A percentile compares a stretch with the other conserved stretches of the same genome.
Conservation (phyloP, 2,329 filamentous ascomycete species). For the Talaromyces sp. region DNA sequence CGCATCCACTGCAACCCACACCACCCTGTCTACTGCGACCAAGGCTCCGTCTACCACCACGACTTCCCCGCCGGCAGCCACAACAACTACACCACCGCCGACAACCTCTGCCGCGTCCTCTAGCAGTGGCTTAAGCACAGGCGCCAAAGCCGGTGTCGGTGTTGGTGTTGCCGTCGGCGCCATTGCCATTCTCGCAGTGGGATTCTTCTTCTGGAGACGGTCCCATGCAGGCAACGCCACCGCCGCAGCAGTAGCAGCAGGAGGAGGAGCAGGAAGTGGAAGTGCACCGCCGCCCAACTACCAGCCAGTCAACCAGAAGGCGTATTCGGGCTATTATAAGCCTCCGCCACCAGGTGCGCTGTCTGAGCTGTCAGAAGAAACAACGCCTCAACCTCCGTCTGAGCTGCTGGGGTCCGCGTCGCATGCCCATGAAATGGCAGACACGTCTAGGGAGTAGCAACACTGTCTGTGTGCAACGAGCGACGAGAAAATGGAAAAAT, state of each 20-base stretch:
- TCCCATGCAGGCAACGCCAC: not conserved
- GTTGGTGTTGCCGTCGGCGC: slow-evolving; percentile 5
- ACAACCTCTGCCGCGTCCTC: not conserved
- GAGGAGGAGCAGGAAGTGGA: not conserved
- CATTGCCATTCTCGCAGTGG: slow-evolving; percentile 2
- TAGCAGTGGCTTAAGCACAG: slow-evolving; percentile 1
- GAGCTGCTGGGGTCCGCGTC: slow-evolving; percentile 4
- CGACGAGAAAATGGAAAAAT: not conserved
- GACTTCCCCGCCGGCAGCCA: not conserved
- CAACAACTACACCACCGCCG: not conserved
- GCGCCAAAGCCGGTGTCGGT: slow-evolving; percentile 10
- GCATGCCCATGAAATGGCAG: slow-evolving; percentile 52
- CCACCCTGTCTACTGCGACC: not conserved
- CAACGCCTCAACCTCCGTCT: not conserved
- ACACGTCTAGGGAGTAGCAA: slow-evolving; percentile 54
- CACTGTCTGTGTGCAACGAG: not conserved
- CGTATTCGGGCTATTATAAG: slow-evolving; percentile 5
- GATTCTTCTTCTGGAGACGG: slow-evolving; percentile 6
- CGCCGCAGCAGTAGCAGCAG: not conserved
- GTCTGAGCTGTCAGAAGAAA: not conserved
- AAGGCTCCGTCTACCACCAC: not conserved
- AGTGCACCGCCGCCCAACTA: not conserved
- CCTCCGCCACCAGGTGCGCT: not conserved
- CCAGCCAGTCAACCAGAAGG: slow-evolving; percentile 2
- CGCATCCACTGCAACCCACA: not conserved